Evolutionary conservation across 2,329 filamentous ascomycete species (phyloP), one percentile per base, ranked within the genome.

Genomic region (Neonectria punicea): DNA sequence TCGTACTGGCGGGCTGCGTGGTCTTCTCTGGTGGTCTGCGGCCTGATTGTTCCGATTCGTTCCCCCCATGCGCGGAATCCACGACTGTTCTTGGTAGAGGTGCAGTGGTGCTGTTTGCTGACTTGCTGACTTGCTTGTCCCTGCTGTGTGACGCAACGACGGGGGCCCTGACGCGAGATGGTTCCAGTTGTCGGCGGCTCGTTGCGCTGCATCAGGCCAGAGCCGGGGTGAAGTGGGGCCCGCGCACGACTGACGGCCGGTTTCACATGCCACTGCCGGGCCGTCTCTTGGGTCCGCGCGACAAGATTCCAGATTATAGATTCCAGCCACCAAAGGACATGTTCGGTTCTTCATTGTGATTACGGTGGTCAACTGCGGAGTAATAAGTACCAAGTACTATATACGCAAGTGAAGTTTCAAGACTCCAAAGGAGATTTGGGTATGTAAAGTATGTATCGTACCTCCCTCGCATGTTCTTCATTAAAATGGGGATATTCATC

Each of bases 261-360:
- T 58, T 58, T 63, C 61, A 63, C 61, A 59, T 63, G 61, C 44
- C 43, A 59, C 61, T 32, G 58, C 43, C 34, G 61, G 25, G 34
- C 50, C 55, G 55, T 46, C 49, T 43, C 34, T 49, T 16, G 32
- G 53, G 46, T 58, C 25, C 46, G 51, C 47, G 36, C 39, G 18
- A 13, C 34, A 58, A 58, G 34, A 36, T 16, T 39, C 13, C 2
- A 36, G 13, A 63, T 63, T 63, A 5, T 5, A 36, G 4, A 63
- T 63, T 63, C 61, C 50, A 58, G 55, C 32, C 25, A 25, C 53
- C 50, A n/a, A 39, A 41, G 58, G 50, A 63, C 55, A 54, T 8
- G 28, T 25, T 46, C 18, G 36, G 36, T 58, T 58, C 41, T 34
- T 43, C 5, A 54, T 30, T 49, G 20, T 5, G 18, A 39, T 34